A percentile compares a stretch with the other conserved stretches of the same genome.
Conservation (phyloP, 257 asterid genomes). For the Ballota nigra region DNA sequence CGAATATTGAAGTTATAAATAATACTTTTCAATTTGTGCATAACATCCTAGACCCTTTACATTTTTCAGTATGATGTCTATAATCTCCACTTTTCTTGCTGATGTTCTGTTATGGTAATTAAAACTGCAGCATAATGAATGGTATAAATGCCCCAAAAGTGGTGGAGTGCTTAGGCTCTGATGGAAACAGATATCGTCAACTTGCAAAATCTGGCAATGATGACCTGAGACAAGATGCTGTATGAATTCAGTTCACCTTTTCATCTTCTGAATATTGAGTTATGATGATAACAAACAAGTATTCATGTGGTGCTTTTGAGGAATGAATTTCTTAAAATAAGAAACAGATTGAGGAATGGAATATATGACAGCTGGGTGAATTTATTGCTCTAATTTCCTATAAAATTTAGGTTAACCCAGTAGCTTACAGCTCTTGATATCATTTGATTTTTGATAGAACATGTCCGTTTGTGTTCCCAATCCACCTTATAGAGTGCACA, state of each 20-base stretch:
- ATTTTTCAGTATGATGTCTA: slow-evolving; percentile 19
- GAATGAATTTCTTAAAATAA: not conserved
- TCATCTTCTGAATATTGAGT: slow-evolving; percentile 18
- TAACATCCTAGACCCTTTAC: slow-evolving; percentile 9
- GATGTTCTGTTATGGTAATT: slow-evolving; percentile 8
- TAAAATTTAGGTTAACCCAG: slow-evolving; percentile 16
- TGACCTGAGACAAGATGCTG: slow-evolving; percentile 99
- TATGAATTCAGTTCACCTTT: slow-evolving; percentile 39
- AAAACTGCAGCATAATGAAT: slow-evolving; percentile 81
- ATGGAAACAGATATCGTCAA: slow-evolving; percentile 84
- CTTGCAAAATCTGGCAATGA: slow-evolving; percentile 99
- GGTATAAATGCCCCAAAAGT: slow-evolving; percentile 98
- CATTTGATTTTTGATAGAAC: not conserved
- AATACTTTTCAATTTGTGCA: not conserved
- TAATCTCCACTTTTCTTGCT: slow-evolving; percentile 18
- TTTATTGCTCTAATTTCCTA: slow-evolving; percentile 8
- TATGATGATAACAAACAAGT: not conserved
- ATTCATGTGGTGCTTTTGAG: not conserved
- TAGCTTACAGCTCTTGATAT: slow-evolving; percentile 14
- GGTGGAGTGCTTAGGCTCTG: slow-evolving; percentile 96
- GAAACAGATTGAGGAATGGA: not conserved
- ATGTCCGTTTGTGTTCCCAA: not conserved
- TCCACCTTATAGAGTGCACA: slow-evolving; percentile 3
- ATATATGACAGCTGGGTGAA: not conserved
- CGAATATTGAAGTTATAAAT: not conserved